These are phyloP conservation scores for Ophiostoma angusticollis DNA, from an alignment of 2,329 filamentous ascomycete species.

Conservation along the genomic window DNA sequence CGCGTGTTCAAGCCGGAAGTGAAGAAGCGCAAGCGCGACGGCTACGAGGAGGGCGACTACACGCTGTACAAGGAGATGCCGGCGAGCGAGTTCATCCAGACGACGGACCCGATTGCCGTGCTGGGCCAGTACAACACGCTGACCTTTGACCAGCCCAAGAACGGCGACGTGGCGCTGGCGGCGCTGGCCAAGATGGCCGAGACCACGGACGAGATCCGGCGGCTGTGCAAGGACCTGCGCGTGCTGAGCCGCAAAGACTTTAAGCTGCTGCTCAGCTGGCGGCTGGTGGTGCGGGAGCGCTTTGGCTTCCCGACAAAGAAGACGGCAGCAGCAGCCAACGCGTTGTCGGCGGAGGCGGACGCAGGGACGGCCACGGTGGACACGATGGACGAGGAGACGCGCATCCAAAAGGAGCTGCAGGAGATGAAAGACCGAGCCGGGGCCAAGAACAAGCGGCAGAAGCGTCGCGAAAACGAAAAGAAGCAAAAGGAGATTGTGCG, in stretches of 20 bases:
- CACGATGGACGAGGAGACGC: slow-evolving; percentile 88
- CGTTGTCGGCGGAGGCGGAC: slow-evolving; percentile 56
- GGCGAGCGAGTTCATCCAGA: slow-evolving; percentile 89
- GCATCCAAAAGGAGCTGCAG: slow-evolving; percentile 78
- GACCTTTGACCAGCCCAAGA: slow-evolving; percentile 65
- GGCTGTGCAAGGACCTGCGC: slow-evolving; percentile 72
- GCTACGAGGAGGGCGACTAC: slow-evolving; percentile 93
- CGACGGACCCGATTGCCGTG: slow-evolving; percentile 82
- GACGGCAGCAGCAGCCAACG: slow-evolving; percentile 30
- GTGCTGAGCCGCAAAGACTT: slow-evolving; percentile 92
- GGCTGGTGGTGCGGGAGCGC: slow-evolving; percentile 74
- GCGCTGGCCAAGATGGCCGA: slow-evolving; percentile 77
- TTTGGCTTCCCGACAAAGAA: slow-evolving; percentile 80
- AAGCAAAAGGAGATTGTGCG: slow-evolving; percentile 92
- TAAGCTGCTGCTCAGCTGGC: slow-evolving; percentile 78
- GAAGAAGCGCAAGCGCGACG: slow-evolving; percentile 95
- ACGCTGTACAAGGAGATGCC: slow-evolving; percentile 81
- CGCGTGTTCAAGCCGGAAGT: slow-evolving; percentile 96
- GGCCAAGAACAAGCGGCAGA: slow-evolving; percentile 67
- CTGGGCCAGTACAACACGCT: slow-evolving; percentile 76
- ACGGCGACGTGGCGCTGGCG: slow-evolving; percentile 74
- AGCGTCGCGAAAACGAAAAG: slow-evolving; percentile 78
- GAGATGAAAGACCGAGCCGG: slow-evolving; percentile 67
- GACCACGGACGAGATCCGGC: slow-evolving; percentile 69
- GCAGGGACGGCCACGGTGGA: slow-evolving; percentile 75